These are phyloP conservation scores for Aspergillus sp. DNA, from an alignment of 2,329 filamentous ascomycete species.

Conservation along the genomic window DNA sequence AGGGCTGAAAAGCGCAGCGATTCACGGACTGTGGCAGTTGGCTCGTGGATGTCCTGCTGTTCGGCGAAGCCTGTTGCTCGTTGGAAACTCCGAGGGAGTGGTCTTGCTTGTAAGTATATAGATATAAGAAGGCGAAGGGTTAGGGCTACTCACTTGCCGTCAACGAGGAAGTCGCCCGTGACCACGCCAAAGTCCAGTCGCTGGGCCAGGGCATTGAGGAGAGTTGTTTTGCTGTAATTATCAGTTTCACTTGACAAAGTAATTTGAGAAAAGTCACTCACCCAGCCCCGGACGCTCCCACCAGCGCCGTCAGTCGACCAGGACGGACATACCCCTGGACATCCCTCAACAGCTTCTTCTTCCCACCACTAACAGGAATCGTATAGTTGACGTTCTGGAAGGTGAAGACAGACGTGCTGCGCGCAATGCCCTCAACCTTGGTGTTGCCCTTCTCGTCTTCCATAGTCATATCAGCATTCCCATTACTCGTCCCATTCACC, in stretches of 20 bases:
- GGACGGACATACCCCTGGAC: slow-evolving; percentile 74
- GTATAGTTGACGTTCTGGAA: slow-evolving; percentile 83
- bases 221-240: slow-evolving; percentile 46
- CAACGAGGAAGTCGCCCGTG: slow-evolving; percentile 46
- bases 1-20: slow-evolving; percentile 66
- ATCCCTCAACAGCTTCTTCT: slow-evolving; percentile 55
- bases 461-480: slow-evolving; percentile 11
- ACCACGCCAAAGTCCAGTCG: slow-evolving; percentile 47
- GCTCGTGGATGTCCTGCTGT: slow-evolving; percentile 68
- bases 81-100: slow-evolving; percentile 51
- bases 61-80: slow-evolving; percentile 57
- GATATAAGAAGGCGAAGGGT: background rate
- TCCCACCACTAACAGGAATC: slow-evolving; percentile 48
- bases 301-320: slow-evolving; percentile 73
- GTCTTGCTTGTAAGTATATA: slow-evolving; percentile 25
- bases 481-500: slow-evolving; percentile 22
- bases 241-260: background rate
- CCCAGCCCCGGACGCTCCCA: slow-evolving; percentile 70
- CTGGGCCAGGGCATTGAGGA: slow-evolving; percentile 49
- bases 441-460: slow-evolving; percentile 19
- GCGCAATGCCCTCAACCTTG: slow-evolving; percentile 53
- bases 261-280: slow-evolving; percentile 8
- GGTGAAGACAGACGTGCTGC: slow-evolving; percentile 72
- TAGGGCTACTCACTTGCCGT: slow-evolving; percentile 38
- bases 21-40: slow-evolving; percentile 65